A percentile compares a stretch with the other conserved stretches of the same genome.
Conservation (phyloP, 345 rosid genomes). For the Geranium brycei region DNA sequence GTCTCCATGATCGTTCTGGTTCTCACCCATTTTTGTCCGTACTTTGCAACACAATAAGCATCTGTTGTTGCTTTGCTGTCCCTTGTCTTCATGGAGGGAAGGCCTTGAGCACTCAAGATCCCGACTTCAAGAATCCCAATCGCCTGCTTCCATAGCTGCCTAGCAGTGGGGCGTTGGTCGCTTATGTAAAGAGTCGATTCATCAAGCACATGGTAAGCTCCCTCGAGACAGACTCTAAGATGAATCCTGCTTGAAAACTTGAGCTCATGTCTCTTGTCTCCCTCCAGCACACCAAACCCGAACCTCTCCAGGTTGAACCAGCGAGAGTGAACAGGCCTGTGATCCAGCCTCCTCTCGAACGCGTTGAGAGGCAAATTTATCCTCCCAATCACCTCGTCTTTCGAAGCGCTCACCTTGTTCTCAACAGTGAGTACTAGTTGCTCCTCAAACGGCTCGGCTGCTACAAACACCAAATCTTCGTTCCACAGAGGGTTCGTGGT, state of each 20-base stretch:
- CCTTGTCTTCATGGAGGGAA: constrained; percentile 59
- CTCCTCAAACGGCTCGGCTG: constrained; percentile 90
- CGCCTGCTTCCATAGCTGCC: constrained; percentile 79
- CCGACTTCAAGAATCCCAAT: constrained; percentile 84
- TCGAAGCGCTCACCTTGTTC: constrained; percentile 39
- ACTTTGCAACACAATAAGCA: constrained; percentile 78
- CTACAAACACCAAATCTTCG: constrained; percentile 82
- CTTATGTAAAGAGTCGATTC: constrained; percentile 81
- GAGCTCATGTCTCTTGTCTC: constrained; percentile 71
- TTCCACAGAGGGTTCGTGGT: constrained; percentile 71
- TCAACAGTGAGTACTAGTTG: constrained; percentile 53
- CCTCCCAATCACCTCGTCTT: constrained; percentile 71
- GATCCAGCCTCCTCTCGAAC: constrained; percentile 73
- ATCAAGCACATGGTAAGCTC: constrained; percentile 87
- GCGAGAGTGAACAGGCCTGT: constrained; percentile 57
- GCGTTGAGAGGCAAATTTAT: constrained; percentile 35
- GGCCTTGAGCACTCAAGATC: constrained; percentile 66
- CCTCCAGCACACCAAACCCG: constrained; percentile 70
- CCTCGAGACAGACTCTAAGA: constrained; percentile 68
- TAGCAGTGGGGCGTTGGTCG: constrained; percentile 73
- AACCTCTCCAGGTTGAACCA: constrained; percentile 83
- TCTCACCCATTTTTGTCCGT: constrained; percentile 79
- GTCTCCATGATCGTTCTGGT: constrained; percentile 62
- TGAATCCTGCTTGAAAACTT: constrained; percentile 71
- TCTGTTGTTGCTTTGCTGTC: constrained; percentile 54